Evolutionary conservation across 768 basidiomycete species (phyloP), one percentile per base, ranked within the genome.

Genomic region (Rhizopogon sp.): DNA sequence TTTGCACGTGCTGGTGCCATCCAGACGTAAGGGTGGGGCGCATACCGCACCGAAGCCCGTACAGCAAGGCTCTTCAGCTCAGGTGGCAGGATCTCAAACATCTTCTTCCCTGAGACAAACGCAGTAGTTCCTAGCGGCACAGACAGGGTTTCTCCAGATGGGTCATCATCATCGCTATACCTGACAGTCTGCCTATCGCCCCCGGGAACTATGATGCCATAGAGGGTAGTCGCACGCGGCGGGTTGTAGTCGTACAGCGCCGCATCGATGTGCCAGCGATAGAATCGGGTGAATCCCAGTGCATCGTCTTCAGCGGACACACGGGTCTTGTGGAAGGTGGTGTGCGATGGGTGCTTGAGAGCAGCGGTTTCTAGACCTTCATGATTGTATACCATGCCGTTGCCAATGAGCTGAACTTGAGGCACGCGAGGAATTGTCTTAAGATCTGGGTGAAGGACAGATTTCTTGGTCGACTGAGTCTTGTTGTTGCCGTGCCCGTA

Each of bases 401-500:
- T 93, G 7, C 93, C 93, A 64, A 95, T 94, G 52, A 95, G 83
- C 67, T 96, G 93, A 1, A 96, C 93, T 65, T 94, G 90, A 1
- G 90, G 90, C 1, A 88, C 84, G 22, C 86, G 80, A 1, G 93
- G 91, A 57, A 96, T 91, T 39, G 90, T 93, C 76, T 93, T 95
- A 62, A 94, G 81, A 66, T 93, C 89, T 0, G 91, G 89, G 65
- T 93, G 90, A 13, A 93, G 82, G 62, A 94, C 87, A 3, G 91
- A 93, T 64, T 87, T 87, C 62, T 78, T 80, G 20, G 84, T 83
- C 43, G 74, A 72, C 53, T 84, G 80, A 0, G 88, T 91, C 76
- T 91, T 90, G 76, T 91, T 90, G 70, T 92, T 92, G 2, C 92
- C 90, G 63, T 94, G 92, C 0, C 93, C 92, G 62, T 94, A 93